phyloP scores from a whole-genome alignment of 83 land plant species.

The Picea engelmannii region DNA sequence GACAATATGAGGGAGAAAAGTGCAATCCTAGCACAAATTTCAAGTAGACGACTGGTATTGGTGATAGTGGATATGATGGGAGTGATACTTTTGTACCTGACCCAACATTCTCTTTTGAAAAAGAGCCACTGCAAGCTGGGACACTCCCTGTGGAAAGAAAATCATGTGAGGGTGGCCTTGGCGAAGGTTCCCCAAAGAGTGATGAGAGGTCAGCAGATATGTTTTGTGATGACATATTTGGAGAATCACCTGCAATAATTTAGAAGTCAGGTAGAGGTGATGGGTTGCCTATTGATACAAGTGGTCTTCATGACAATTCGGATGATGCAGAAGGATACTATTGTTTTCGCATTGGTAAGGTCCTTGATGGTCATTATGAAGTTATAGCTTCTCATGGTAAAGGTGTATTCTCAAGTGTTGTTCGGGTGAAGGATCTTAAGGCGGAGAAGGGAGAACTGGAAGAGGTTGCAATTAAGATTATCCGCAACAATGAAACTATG shows the following conservation, averaged over 20 bases:
- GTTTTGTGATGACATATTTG: conserved; percentile 98
- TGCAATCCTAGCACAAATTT: too few species aligned
- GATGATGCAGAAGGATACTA: conserved; percentile 99
- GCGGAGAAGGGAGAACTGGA: conserved; percentile 79
- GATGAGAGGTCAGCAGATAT: conserved; percentile 80
- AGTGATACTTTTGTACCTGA: conserved; percentile 34
- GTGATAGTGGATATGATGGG: conserved; percentile 21
- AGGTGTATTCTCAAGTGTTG: conserved; percentile 97
- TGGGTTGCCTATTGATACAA: conserved; percentile 68
- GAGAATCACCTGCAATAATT: conserved; percentile 89
- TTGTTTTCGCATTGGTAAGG: conserved; percentile 87
- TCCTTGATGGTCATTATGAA: conserved; percentile 95
- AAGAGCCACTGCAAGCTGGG: conserved; percentile 56
- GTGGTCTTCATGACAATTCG: conserved; percentile 96
- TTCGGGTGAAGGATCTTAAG: conserved; percentile 94
- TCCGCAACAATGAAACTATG: conserved; percentile 97
- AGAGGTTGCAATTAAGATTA: conserved; percentile 96
- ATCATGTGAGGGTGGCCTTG: conserved; percentile 58
- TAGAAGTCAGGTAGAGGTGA: conserved; percentile 80
- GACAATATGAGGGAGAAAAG: not conserved
- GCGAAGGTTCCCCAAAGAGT: conserved; percentile 91
- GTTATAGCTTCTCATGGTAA: conserved; percentile 93
- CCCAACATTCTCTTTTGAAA: conserved; percentile 52
- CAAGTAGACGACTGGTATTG: conserved; percentile 1
- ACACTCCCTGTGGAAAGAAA: conserved; percentile 23